Base-by-base conservation (phyloP, 352 stramenopile genomes). In the Pythium sukuiense region DNA sequence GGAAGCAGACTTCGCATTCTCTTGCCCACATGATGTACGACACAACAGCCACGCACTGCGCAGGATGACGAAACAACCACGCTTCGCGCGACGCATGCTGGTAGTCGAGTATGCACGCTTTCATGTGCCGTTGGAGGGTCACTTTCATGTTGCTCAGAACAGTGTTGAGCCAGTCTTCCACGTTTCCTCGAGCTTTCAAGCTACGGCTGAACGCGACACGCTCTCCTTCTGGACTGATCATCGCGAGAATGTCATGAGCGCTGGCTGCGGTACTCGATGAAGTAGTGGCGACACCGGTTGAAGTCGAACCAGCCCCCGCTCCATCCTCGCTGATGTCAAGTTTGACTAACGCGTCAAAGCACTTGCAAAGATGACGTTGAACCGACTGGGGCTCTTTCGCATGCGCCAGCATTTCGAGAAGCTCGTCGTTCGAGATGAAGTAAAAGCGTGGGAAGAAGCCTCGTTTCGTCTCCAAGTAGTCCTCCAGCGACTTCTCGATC, bases 41-140 rank as follows among this genome's bases (percentile, higher is more conserved):
- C 4, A 96, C 90, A 29, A 95, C 91, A 0, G 91, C 89, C 12
- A 98, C 86, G 1, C 95, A 86, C 71, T 98, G 94, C 0, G 93
- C 89, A 0, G 94, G 90, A 58, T 97, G 91, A 7, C 86, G 79
- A 58, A 95, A 89, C 12, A 98, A 32, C 92, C 92, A 98, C 16
- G 76, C 73, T 30, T 94, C 83, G 6, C 92, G 74, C 8, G 81
- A 80, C 6, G 77, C 72, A 54, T 90, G 85, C 63, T 97, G 88
- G 56, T 97, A 98, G 67, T 98, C 92, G 3, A 89, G 64, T 12
- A 98, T 46, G 63, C 89, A 90, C 12, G 50, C 74, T 72, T 95
- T 95, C 33, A 94, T 79, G 46, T 81, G 66, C 7, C 79, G 71
- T 46, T 94, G 86, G 5, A 96, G 70, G 13, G 84, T 85, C 12